phyloP scores from a whole-genome alignment of 768 basidiomycete genomes.

The Boletus tylopilopsis region DNA sequence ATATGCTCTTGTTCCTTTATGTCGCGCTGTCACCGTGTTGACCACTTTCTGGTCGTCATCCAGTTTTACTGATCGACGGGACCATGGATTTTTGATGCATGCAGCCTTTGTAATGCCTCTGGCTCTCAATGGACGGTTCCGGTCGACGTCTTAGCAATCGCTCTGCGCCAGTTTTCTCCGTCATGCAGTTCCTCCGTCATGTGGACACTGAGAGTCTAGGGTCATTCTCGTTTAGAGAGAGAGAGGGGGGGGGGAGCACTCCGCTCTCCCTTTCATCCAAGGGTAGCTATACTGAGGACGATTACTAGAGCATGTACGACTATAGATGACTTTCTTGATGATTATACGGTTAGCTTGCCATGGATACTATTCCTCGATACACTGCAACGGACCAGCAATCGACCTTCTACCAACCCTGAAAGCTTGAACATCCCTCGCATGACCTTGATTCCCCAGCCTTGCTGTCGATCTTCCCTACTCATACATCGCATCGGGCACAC shows the following conservation, averaged over 20 bases:
- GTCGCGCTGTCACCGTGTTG: not conserved
- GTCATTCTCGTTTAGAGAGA: not conserved
- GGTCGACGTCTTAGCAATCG: not conserved
- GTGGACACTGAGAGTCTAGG: not conserved
- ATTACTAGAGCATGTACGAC: not conserved
- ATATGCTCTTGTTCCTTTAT: not conserved
- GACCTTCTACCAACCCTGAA: too few species aligned
- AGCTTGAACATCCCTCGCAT: too few species aligned
- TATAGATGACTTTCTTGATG: not conserved
- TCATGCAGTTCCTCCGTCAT: not conserved
- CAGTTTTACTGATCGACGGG: constrained; percentile 22
- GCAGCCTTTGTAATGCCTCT: constrained; percentile 3
- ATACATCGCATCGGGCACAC: not conserved
- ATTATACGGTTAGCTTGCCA: not conserved
- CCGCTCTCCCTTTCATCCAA: not conserved
- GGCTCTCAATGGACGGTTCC: not conserved
- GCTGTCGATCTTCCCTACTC: not conserved
- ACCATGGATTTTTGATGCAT: not conserved
- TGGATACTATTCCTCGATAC: not conserved
- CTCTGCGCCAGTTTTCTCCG: not conserved
- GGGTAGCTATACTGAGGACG: not conserved
- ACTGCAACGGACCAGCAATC: not conserved
- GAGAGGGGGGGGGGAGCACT: not conserved
- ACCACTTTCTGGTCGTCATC: not conserved
- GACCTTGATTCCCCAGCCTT: too few species aligned